A percentile compares a stretch with the other conserved stretches of the same genome.
Conservation (phyloP, 805 yeast genomes). For the Starmerella bacillaris region DNA sequence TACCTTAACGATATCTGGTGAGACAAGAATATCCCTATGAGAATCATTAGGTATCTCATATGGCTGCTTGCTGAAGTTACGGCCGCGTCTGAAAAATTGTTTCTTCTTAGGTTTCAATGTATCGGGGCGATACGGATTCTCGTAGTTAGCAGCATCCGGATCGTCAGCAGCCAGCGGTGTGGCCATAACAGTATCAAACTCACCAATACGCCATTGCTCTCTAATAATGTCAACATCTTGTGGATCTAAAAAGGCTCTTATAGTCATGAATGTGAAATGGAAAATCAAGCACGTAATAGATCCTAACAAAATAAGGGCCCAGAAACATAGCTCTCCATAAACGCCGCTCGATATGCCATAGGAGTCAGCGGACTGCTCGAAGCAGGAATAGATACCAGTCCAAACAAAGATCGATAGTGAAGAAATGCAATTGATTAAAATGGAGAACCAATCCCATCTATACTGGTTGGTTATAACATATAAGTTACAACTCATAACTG, state of each 20-base stretch:
- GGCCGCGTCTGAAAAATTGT: constrained; percentile 6
- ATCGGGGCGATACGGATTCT: constrained; percentile 18
- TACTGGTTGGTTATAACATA: constrained; percentile 52
- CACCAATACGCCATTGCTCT: constrained; percentile 39
- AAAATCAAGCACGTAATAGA: constrained; percentile 42
- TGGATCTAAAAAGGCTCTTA: constrained; percentile 39
- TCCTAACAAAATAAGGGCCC: constrained; percentile 48
- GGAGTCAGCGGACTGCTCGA: constrained; percentile 35
- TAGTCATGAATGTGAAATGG: constrained; percentile 37
- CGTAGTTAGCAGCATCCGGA: constrained; percentile 19
- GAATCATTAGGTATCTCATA: constrained; percentile 14
- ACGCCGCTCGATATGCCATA: constrained; percentile 46
- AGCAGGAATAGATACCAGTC: constrained; percentile 66
- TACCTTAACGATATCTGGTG: constrained; percentile 16
- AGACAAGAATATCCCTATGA: constrained; percentile 13
- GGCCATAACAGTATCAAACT: constrained; percentile 25
- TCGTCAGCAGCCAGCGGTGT: constrained; percentile 19
- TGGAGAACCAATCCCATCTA: constrained; percentile 63
- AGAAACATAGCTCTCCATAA: constrained; percentile 43
- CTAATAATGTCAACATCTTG: constrained; percentile 53
- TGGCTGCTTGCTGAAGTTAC: constrained; percentile 9
- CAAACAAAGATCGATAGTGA: constrained; percentile 47
- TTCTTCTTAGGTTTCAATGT: constrained; percentile 4
- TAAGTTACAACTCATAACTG: constrained; percentile 46
- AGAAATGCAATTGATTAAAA: constrained; percentile 37